These are phyloP conservation scores for Hydnum rufescens DNA, from an alignment of 768 basidiomycete genomes.

Conservation along the genomic window DNA sequence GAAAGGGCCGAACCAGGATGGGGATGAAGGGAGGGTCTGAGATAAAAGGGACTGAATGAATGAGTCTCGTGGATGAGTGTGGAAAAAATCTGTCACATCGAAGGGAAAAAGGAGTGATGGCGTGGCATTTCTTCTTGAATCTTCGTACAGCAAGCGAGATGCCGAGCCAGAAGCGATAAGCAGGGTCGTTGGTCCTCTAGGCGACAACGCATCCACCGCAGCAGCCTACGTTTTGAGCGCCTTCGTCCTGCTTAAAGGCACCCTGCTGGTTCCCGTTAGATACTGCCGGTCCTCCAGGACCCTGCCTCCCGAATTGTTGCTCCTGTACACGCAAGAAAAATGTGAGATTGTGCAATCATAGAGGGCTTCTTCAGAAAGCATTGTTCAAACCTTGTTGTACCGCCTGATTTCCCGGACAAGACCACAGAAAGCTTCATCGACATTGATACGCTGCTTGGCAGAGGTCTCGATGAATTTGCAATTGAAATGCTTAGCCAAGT, in stretches of 20 bases:
- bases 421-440: slow-evolving; percentile 86
- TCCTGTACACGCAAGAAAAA: not conserved
- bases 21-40: too few relatives aligned
- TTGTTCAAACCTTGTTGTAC: slow-evolving; percentile 64
- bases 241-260: slow-evolving; percentile 10
- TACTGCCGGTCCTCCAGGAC: not conserved
- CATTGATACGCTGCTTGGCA: slow-evolving; percentile 89
- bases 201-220: slow-evolving; percentile 19
- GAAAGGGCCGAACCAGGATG: too few relatives aligned
- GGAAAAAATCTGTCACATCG: too few relatives aligned
- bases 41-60: not conserved
- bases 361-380: not conserved
- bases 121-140: too few relatives aligned
- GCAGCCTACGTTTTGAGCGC: slow-evolving; percentile 18
- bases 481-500: slow-evolving; percentile 84
- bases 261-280: not conserved
- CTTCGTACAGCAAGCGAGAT: too few relatives aligned
- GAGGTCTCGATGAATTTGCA: slow-evolving; percentile 95
- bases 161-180: not conserved
- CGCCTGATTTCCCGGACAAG: slow-evolving; percentile 86
- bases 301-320: not conserved
- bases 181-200: slow-evolving; percentile 1
- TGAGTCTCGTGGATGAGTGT: not conserved
- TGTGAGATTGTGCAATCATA: not conserved
- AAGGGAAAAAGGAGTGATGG: too few relatives aligned